Evolutionary conservation across 106 monocot genomes (phyloP).

Genomic region (Ottelia alismoides): DNA sequence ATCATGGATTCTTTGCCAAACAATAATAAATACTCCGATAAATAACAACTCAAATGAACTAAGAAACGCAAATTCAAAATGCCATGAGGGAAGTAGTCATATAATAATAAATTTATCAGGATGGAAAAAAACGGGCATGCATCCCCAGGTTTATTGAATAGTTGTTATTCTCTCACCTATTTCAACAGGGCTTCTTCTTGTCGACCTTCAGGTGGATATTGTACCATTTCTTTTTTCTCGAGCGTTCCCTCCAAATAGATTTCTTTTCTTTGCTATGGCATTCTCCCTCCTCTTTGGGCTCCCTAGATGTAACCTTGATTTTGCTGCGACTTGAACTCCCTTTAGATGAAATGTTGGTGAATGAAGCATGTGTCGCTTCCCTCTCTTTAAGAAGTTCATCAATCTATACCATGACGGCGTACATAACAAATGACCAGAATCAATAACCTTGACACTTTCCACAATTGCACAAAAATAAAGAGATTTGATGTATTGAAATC

Average conservation of each 20-base stretch:
- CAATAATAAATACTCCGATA: too few species aligned
- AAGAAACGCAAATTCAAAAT: too few species aligned
- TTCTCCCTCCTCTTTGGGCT: conserved; percentile 27
- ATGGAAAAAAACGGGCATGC: too few species aligned
- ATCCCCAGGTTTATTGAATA: too few species aligned
- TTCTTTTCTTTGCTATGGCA: conserved; percentile 27
- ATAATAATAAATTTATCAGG: too few species aligned
- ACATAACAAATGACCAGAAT: too few species aligned
- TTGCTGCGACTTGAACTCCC: conserved; percentile 48
- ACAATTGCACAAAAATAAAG: neutral
- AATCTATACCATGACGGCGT: conserved; percentile 36
- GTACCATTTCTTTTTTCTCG: conserved; percentile 79
- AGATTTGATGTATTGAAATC: conserved; percentile 6
- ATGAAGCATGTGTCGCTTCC: conserved; percentile 69
- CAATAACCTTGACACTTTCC: too few species aligned
- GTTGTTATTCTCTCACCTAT: conserved; percentile 8
- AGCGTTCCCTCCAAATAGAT: conserved; percentile 16
- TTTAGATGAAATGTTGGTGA: conserved; percentile 43
- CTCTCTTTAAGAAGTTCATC: conserved; percentile 80
- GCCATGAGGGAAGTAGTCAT: too few species aligned
- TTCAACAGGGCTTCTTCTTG: conserved; percentile 66
- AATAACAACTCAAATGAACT: too few species aligned
- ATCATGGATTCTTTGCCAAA: too few species aligned
- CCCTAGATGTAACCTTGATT: conserved; percentile 27
- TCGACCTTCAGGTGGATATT: conserved; percentile 57